Percentiles rank a stretch among this genome's conserved stretches.
phyloP scores from a whole-genome alignment of 495 filamentous ascomycete genomes.

The Penicillium bovifimosum region DNA sequence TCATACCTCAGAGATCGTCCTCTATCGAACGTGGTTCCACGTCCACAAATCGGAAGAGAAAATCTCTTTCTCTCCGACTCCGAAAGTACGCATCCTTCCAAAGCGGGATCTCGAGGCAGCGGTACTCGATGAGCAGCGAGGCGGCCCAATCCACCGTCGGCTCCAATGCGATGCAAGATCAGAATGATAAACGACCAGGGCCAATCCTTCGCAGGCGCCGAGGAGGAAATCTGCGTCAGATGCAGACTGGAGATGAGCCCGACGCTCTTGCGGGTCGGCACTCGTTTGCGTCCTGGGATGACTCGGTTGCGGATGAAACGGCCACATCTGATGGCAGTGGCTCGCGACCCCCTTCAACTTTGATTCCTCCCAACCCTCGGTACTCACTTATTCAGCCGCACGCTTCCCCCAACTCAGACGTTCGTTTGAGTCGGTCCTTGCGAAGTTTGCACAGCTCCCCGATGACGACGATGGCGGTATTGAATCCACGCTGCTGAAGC shows the following conservation, averaged over 20 bases:
- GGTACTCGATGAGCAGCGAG: conserved; percentile 56
- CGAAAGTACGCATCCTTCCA: conserved; percentile 67
- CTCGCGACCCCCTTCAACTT: conserved; percentile 29
- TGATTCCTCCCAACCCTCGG: conserved; percentile 39
- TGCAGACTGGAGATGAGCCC: conserved; percentile 65
- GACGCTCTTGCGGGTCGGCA: conserved; percentile 56
- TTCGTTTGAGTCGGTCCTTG: conserved; percentile 86
- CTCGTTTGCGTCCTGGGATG: conserved; percentile 65
- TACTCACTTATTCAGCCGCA: conserved; percentile 67
- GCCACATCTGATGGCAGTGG: conserved; percentile 17
- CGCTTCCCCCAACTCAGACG: conserved; percentile 69
- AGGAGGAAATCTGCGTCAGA: conserved; percentile 82
- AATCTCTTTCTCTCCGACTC: conserved; percentile 38
- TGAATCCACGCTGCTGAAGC: conserved; percentile 83
- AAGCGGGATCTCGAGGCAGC: conserved; percentile 58
- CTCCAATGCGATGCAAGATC: conserved; percentile 29
- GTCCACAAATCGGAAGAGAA: conserved; percentile 20
- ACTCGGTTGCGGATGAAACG: conserved; percentile 51
- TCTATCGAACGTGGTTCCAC: conserved; percentile 29
- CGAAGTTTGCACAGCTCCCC: conserved; percentile 80
- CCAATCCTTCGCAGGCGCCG: conserved; percentile 75
- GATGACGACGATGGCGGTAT: conserved; percentile 93
- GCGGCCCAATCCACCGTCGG: conserved; percentile 47
- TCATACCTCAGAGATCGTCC: conserved; percentile 27
- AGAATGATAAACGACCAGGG: conserved; percentile 32